Percentiles rank a stretch among this genome's conserved stretches.
Conservation (phyloP, 2,329 filamentous ascomycete genomes). For the Emericellopsis atlantica region DNA sequence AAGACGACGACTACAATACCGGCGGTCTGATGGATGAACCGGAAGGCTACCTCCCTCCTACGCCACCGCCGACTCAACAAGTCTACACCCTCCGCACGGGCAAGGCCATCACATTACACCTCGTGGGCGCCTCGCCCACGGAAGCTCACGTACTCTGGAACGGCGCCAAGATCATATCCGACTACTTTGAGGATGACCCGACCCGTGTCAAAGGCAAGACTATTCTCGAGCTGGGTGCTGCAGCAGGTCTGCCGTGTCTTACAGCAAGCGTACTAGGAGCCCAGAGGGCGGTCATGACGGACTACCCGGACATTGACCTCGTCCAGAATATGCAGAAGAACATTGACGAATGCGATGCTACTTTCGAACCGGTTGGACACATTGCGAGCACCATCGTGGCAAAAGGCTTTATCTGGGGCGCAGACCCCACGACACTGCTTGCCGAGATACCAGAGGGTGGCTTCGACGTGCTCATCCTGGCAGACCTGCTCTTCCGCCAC, state of each 20-base stretch:
- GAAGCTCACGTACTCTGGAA: constrained; percentile 94
- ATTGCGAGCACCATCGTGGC: constrained; percentile 33
- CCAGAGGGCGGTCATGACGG: constrained; percentile 61
- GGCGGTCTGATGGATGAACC: constrained; percentile 66
- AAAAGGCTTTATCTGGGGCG: constrained; percentile 78
- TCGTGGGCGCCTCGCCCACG: constrained; percentile 79
- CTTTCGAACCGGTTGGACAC: constrained; percentile 13
- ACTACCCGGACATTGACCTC: constrained; percentile 80
- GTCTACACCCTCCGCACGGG: constrained; percentile 59
- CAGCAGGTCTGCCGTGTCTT: constrained; percentile 72
- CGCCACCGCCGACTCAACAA: constrained; percentile 62
- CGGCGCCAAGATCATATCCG: constrained; percentile 64
- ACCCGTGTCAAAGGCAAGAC: constrained; percentile 50
- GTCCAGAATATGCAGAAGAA: constrained; percentile 70
- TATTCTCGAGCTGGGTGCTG: constrained; percentile 84
- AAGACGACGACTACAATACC: constrained; percentile 18
- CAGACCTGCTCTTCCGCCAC: constrained; percentile 85
- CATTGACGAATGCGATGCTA: constrained; percentile 42
- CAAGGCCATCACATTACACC: constrained; percentile 52
- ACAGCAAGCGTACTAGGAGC: constrained; percentile 66
- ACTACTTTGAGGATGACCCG: constrained; percentile 64
- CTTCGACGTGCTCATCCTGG: constrained; percentile 77
- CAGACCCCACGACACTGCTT: constrained; percentile 43
- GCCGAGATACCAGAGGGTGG: constrained; percentile 32
- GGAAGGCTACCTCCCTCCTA: constrained; percentile 64